These are phyloP conservation scores for Celoporthe dispersa DNA, from an alignment of 2,329 filamentous ascomycete genomes.

Conservation along the genomic window DNA sequence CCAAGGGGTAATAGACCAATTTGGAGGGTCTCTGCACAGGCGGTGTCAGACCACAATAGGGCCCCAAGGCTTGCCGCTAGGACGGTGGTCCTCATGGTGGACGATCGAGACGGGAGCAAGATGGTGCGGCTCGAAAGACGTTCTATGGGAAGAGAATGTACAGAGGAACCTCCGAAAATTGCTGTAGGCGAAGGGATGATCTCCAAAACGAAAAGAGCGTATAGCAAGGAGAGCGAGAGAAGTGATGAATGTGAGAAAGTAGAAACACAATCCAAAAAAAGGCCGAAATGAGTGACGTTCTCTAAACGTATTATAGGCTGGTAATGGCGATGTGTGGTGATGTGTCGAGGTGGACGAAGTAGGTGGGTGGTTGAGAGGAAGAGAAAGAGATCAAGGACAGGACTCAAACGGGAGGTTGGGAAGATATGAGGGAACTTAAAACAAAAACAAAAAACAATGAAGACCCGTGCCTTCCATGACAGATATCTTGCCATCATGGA, in stretches of 20 bases:
- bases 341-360: constrained; percentile 20
- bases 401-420: not conserved
- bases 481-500: not conserved
- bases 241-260: constrained; percentile 10
- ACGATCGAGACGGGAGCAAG: not conserved
- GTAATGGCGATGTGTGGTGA: constrained; percentile 25
- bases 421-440: not conserved
- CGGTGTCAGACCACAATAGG: constrained; percentile 3
- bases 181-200: constrained; percentile 29
- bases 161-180: constrained; percentile 31
- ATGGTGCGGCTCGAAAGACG: not conserved
- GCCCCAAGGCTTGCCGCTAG: constrained; percentile 16
- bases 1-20: constrained; percentile 5
- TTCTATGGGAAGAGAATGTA: constrained; percentile 19
- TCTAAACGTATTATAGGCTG: constrained; percentile 32
- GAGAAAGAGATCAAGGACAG: constrained; percentile 14
- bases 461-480: not conserved
- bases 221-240: constrained; percentile 13
- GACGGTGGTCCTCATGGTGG: constrained; percentile 20
- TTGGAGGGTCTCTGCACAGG: not conserved
- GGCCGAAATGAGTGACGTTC: constrained; percentile 29
- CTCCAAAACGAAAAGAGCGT: constrained; percentile 31
- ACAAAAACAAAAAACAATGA: not conserved
- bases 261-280: constrained; percentile 31
- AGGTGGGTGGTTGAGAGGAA: constrained; percentile 8